These are phyloP conservation scores for Pythium guiyangense DNA, from an alignment of 352 stramenopile species.

Conservation along the genomic window DNA sequence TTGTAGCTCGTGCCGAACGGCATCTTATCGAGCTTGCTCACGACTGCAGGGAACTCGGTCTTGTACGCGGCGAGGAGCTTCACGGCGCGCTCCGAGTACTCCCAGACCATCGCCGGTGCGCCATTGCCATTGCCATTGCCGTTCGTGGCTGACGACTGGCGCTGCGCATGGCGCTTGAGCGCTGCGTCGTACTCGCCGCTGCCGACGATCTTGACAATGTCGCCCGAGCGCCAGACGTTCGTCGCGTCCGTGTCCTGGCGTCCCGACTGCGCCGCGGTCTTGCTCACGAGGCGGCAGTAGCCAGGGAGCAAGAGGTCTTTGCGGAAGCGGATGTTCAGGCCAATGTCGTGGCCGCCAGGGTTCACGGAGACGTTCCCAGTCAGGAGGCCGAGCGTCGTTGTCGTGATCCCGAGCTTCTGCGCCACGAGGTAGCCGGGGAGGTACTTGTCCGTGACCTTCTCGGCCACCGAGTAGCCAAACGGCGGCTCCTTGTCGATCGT, in stretches of 20 bases:
- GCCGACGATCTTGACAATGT: conserved; percentile 91
- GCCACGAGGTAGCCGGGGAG: conserved; percentile 72
- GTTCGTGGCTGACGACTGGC: not conserved
- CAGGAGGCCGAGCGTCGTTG: conserved; percentile 90
- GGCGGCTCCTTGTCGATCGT: conserved; percentile 92
- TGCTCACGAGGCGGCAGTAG: conserved; percentile 83
- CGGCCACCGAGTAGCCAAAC: conserved; percentile 95
- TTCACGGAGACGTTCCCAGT: conserved; percentile 93
- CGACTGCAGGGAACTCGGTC: conserved; percentile 91
- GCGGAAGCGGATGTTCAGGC: conserved; percentile 74
- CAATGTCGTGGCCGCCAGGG: conserved; percentile 89
- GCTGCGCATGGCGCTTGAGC: conserved; percentile 16
- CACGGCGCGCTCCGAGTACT: conserved; percentile 96
- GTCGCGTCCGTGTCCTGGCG: conserved; percentile 21
- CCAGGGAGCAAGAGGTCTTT: conserved; percentile 89
- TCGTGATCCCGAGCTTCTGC: conserved; percentile 90
- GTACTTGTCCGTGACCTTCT: conserved; percentile 89
- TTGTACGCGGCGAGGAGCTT: conserved; percentile 92
- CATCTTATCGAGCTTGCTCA: conserved; percentile 82
- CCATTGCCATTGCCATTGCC: not conserved
- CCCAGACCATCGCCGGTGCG: conserved; percentile 65
- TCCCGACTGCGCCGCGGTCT: conserved; percentile 9
- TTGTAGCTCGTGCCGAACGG: conserved; percentile 90
- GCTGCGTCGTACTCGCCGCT: conserved; percentile 47
- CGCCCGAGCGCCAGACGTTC: conserved; percentile 87